Percentiles rank a stretch among this genome's conserved stretches.
Evolutionary conservation across 2,329 filamentous ascomycete genomes (phyloP).

Genomic region (Simplicillium aogashimaense): DNA sequence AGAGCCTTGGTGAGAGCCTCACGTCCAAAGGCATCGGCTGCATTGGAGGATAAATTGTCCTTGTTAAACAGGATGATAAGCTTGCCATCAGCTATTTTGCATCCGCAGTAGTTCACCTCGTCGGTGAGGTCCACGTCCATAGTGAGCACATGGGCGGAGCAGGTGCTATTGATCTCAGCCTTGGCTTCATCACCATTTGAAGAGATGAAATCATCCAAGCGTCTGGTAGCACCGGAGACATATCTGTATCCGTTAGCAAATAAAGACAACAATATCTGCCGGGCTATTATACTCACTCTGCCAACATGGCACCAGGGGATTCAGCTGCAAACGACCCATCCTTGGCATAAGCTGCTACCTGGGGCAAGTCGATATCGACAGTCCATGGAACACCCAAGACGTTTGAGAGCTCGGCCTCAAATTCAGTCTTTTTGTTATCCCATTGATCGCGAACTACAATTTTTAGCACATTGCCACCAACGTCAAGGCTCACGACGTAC

Average conservation of each 20-base stretch:
- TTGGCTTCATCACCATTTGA: slow-evolving; percentile 26
- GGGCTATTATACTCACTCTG: slow-evolving; percentile 22
- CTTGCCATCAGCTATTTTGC: slow-evolving; percentile 26
- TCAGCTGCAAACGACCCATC: slow-evolving; percentile 28
- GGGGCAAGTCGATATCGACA: slow-evolving; percentile 34
- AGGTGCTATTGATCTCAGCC: slow-evolving; percentile 37
- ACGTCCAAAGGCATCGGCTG: slow-evolving; percentile 23
- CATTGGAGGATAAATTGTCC: slow-evolving; percentile 33
- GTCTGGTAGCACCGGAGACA: slow-evolving; percentile 27
- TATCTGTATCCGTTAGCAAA: slow-evolving; percentile 24
- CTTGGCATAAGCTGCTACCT: slow-evolving; percentile 35
- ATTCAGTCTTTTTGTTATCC: slow-evolving; percentile 33
- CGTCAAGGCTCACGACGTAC: slow-evolving; percentile 18
- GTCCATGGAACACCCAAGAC: slow-evolving; percentile 39
- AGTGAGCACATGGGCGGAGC: slow-evolving; percentile 29
- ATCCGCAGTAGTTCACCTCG: slow-evolving; percentile 33
- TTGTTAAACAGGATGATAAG: slow-evolving; percentile 38
- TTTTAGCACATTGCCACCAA: neutral
- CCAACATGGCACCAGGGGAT: slow-evolving; percentile 33
- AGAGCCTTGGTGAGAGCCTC: slow-evolving; percentile 31
- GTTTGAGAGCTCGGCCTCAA: slow-evolving; percentile 32
- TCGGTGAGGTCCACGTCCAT: slow-evolving; percentile 34
- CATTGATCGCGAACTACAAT: slow-evolving; percentile 39
- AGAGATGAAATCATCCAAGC: slow-evolving; percentile 27
- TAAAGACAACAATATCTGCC: no score